phyloP scores from a whole-genome alignment of 2,329 filamentous ascomycete genomes.

The Talaromyces piceae region DNA sequence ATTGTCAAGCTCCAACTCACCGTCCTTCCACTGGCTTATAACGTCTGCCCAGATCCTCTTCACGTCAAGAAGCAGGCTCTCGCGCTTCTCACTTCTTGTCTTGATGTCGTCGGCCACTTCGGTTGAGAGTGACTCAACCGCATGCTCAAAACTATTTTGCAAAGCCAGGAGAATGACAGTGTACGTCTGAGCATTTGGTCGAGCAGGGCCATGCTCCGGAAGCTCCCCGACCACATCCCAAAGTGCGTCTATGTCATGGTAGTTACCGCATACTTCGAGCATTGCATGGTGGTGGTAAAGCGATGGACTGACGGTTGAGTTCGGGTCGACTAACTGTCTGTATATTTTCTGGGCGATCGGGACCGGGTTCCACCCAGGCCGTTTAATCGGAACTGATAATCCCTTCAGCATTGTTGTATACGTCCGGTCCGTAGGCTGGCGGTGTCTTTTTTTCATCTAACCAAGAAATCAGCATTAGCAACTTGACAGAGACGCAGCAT shows the following conservation, averaged over 20 bases:
- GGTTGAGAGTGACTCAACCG: conserved; percentile 22
- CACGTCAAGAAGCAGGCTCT: conserved; percentile 53
- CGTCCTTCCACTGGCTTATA: conserved; percentile 65
- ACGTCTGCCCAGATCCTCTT: conserved; percentile 76
- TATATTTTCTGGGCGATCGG: conserved; percentile 68
- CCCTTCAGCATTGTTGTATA: conserved; percentile 79
- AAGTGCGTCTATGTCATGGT: conserved; percentile 68
- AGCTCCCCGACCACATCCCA: conserved; percentile 69
- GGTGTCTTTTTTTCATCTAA: conserved; percentile 89
- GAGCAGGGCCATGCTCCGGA: conserved; percentile 53
- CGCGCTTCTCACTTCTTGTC: conserved; percentile 20
- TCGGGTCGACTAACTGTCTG: conserved; percentile 60
- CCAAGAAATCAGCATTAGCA: neutral
- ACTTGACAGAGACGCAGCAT: neutral
- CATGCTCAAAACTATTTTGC: conserved; percentile 38
- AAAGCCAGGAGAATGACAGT: conserved; percentile 77
- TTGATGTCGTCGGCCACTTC: conserved; percentile 25
- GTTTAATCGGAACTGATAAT: conserved; percentile 54
- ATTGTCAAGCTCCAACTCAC: conserved; percentile 66
- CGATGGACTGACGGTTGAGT: conserved; percentile 59
- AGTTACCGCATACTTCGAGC: conserved; percentile 70
- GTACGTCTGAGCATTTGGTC: conserved; percentile 68
- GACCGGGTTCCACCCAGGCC: conserved; percentile 49
- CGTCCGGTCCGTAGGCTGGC: conserved; percentile 72
- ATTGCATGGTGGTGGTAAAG: conserved; percentile 83